These are phyloP conservation scores for Neoarthrinium moseri DNA, from an alignment of 2,329 filamentous ascomycete species.

Conservation along the genomic window DNA sequence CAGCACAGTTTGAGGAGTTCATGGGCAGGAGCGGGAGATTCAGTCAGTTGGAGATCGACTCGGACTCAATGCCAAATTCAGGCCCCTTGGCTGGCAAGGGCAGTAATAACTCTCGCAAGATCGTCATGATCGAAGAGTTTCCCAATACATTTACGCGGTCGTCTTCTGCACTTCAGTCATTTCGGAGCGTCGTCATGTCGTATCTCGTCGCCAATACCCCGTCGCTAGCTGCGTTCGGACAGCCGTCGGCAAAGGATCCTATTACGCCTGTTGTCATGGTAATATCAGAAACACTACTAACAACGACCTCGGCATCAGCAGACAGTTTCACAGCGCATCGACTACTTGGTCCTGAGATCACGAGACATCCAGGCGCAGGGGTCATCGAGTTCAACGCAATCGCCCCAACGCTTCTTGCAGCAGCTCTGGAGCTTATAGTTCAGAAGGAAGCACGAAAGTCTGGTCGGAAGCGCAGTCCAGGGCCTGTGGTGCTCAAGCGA, in stretches of 20 bases:
- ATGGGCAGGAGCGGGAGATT: slow-evolving; percentile 79
- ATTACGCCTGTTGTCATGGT: slow-evolving; percentile 80
- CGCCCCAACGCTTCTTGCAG: slow-evolving; percentile 79
- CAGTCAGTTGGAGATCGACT: slow-evolving; percentile 59
- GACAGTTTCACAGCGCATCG: slow-evolving; percentile 94
- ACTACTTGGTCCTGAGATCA: slow-evolving; percentile 81
- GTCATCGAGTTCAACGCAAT: slow-evolving; percentile 92
- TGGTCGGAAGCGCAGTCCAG: slow-evolving; percentile 71
- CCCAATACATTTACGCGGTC: slow-evolving; percentile 71
- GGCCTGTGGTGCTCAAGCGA: slow-evolving; percentile 72
- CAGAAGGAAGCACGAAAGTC: slow-evolving; percentile 83
- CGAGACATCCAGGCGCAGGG: slow-evolving; percentile 74
- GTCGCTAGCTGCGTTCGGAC: slow-evolving; percentile 47
- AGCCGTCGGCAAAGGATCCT: slow-evolving; percentile 38
- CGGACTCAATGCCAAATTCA: no score
- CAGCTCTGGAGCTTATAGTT: slow-evolving; percentile 79
- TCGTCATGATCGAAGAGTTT: slow-evolving; percentile 80
- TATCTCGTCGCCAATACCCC: slow-evolving; percentile 71
- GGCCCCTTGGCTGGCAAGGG: slow-evolving; percentile 10
- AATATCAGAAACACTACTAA: slow-evolving; percentile 86
- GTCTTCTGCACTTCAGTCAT: slow-evolving; percentile 64
- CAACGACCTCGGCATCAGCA: slow-evolving; percentile 77
- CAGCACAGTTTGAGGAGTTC: slow-evolving; percentile 89
- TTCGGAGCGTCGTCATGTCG: slow-evolving; percentile 72
- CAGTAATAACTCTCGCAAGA: slow-evolving; percentile 35